Conservation (phyloP, 176 grass and related monocot species). For the Sorghum bicolor region Sorghum_bicolor_NCBIv3 NC_012870.2:10369001-10369500, state of each 20-base stretch:
- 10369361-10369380: constrained; percentile 49
- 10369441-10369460: constrained; percentile 62
- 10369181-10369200: neutral
- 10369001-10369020: constrained; percentile 66
- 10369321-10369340: constrained; percentile 55
- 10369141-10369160: neutral
- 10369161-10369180: neutral
- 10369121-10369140: constrained; percentile 44
- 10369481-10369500: constrained; percentile 55
- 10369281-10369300: constrained; percentile 47
- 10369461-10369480: constrained; percentile 56
- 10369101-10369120: constrained; percentile 51
- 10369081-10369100: constrained; percentile 56
- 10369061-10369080: constrained; percentile 48
- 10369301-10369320: constrained; percentile 52
- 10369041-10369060: constrained; percentile 46
- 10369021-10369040: constrained; percentile 59
- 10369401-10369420: constrained; percentile 61
- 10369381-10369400: constrained; percentile 60
- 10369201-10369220: constrained; percentile 9
- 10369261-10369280: constrained; percentile 57
- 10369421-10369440: constrained; percentile 65
- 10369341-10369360: constrained; percentile 73
- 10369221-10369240: constrained; percentile 56
- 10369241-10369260: constrained; percentile 56